A percentile compares a stretch with the other conserved stretches of the same genome.
Conservation (phyloP, 371 early-diverging fungal genomes). For the Aphelidium insulamus region DNA sequence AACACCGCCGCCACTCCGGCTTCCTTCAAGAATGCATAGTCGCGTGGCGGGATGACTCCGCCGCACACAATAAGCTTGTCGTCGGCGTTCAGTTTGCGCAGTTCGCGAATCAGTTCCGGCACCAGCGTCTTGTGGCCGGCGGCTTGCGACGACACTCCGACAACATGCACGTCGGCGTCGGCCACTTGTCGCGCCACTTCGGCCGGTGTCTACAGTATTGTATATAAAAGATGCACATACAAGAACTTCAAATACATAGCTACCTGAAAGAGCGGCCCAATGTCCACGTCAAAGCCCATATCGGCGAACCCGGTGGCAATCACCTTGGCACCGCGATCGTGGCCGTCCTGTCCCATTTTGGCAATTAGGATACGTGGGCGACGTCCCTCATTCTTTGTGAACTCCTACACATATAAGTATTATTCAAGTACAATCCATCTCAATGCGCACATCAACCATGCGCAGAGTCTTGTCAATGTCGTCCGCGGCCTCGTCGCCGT, state of each 20-base stretch:
- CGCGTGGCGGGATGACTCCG: constrained; percentile 63
- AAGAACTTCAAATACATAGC: not conserved
- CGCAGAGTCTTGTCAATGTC: constrained; percentile 36
- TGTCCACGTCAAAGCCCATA: constrained; percentile 69
- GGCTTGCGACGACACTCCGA: constrained; percentile 61
- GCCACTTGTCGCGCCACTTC: constrained; percentile 68
- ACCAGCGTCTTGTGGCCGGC: constrained; percentile 68
- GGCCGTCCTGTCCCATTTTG: constrained; percentile 82
- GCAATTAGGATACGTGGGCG: constrained; percentile 61
- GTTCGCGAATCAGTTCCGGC: constrained; percentile 43
- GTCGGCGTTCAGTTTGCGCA: constrained; percentile 36
- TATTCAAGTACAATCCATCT: not conserved
- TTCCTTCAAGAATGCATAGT: constrained; percentile 51
- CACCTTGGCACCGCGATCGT: constrained; percentile 70
- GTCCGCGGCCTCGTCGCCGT: constrained; percentile 28
- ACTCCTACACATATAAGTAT: constrained; percentile 6
- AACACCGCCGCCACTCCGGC: constrained; percentile 51
- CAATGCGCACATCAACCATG: constrained; percentile 16
- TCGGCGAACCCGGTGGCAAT: constrained; percentile 69
- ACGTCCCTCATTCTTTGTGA: constrained; percentile 35
- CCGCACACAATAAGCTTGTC: constrained; percentile 53
- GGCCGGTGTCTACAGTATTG: constrained; percentile 30
- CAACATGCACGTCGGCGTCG: constrained; percentile 65
- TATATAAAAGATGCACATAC: not conserved
- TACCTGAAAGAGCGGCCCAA: constrained; percentile 59